Percentiles rank a stretch among this genome's conserved stretches.
Conservation (phyloP, 345 rosid species). For the Gynandropsis gynandra region DNA sequence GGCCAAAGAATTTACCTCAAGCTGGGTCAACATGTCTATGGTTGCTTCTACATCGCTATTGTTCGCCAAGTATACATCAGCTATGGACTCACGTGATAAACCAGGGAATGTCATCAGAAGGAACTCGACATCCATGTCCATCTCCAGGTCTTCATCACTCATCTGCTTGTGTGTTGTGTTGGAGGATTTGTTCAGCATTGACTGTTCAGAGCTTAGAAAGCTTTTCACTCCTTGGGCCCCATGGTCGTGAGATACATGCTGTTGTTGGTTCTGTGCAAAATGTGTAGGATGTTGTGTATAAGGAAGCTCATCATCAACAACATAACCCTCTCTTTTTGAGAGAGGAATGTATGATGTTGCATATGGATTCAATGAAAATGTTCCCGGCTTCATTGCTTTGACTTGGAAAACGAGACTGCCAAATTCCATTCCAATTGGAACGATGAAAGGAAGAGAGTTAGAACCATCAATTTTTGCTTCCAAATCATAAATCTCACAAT, state of each 20-base stretch:
- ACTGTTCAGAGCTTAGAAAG: constrained; percentile 20
- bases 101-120: constrained; percentile 66
- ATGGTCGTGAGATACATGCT: constrained; percentile 9
- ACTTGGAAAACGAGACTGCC: constrained; percentile 10
- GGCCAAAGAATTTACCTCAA: constrained; percentile 45
- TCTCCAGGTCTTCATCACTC: constrained; percentile 48
- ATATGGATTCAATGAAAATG: constrained; percentile 71
- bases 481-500: no score
- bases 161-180: constrained; percentile 35
- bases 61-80: constrained; percentile 67
- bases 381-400: constrained; percentile 50
- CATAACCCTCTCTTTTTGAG: constrained; percentile 42
- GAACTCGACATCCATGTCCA: constrained; percentile 55
- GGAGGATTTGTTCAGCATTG: constrained; percentile 27
- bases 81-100: constrained; percentile 67
- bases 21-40: constrained; percentile 74
- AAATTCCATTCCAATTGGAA: neutral
- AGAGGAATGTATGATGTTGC: constrained; percentile 75
- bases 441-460: neutral
- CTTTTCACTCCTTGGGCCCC: constrained; percentile 20
- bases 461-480: no score
- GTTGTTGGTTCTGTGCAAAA: constrained; percentile 11
- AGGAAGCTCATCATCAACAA: constrained; percentile 25
- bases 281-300: constrained; percentile 24
- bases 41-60: constrained; percentile 63